phyloP scores from a whole-genome alignment of 495 filamentous ascomycete species.

The Venustampulla echinocandica region DNA sequence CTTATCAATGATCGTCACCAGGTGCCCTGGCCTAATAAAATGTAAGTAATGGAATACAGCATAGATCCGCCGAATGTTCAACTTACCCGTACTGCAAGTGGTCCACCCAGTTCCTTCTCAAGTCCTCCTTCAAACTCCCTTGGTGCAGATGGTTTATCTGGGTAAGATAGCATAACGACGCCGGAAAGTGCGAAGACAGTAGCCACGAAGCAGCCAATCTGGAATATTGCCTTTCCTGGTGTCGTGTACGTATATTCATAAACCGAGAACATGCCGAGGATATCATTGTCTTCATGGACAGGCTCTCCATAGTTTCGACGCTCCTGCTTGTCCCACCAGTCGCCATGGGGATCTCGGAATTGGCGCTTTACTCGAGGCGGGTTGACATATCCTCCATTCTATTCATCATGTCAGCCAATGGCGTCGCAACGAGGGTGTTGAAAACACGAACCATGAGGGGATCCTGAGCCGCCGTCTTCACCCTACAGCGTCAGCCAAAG shows the following conservation, averaged over 20 bases:
- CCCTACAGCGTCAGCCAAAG: slow-evolving; percentile 16
- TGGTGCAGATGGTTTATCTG: slow-evolving; percentile 73
- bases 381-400: slow-evolving; percentile 93
- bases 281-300: slow-evolving; percentile 93
- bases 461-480: slow-evolving; percentile 58
- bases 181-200: slow-evolving; percentile 62
- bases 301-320: slow-evolving; percentile 93
- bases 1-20: too few species aligned
- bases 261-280: slow-evolving; percentile 81
- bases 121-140: slow-evolving; percentile 77
- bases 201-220: slow-evolving; percentile 67
- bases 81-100: slow-evolving; percentile 40
- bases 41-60: too few species aligned
- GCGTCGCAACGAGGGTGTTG: background rate
- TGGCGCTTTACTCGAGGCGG: slow-evolving; percentile 74
- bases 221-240: slow-evolving; percentile 59
- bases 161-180: slow-evolving; percentile 63
- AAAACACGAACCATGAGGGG: slow-evolving; percentile 57
- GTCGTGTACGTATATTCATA: slow-evolving; percentile 83
- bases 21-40: too few species aligned
- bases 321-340: slow-evolving; percentile 98
- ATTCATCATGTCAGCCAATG: slow-evolving; percentile 11
- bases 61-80: background rate
- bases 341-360: slow-evolving; percentile 83
- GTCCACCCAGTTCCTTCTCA: slow-evolving; percentile 76